Base-by-base conservation (phyloP, 345 rosid genomes). In the Citrus inodora region DNA sequence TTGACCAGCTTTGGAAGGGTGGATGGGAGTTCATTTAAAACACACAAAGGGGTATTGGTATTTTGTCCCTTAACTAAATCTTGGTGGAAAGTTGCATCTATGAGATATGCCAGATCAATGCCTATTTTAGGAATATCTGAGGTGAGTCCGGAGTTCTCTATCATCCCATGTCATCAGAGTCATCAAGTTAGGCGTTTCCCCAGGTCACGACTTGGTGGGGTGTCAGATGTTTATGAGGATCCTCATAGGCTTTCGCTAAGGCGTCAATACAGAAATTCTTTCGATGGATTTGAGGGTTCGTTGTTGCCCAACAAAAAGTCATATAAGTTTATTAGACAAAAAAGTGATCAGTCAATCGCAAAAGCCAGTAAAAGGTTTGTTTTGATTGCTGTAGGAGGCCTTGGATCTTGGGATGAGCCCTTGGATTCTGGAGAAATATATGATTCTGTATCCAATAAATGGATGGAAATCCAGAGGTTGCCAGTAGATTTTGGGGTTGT, bases 371-470 rank as follows among this genome's bases (percentile, higher is more conserved):
- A 83, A 83, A 90, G 92, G 80, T 90, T 90, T 64, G 90, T 92
- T 80, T 76, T 94, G 83, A 87, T 96, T 63, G 92, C 89, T 73
- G 89, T 94, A 0, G 97, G 98, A 56, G 99, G 99, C 42, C 82
- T 85, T 56, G 99, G 98, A 66, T 84, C 92, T 38, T 88, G 92
- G 87, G 97, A 94, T 24, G 99, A 94, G 85, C 94, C 92, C 13
- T 69, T 96, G 37, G 97, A 96, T 87, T 92, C 98, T 17, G 98
- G 95, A 72, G 99, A 96, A 84, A 89, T 96, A 28, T 96, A 92
- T 28, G 99, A 96, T 82, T 91, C 97, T 14, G 48, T 80, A 7
- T 80, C 92, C 24, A 96, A 96, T 87, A 92, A 92, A 75, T 94
- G 98, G 99, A 81, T 84, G 1, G 98, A 96, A 78, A 96, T 92